These are phyloP conservation scores for Rhizopogon rudus DNA, from an alignment of 768 basidiomycete genomes.

Conservation along the genomic window DNA sequence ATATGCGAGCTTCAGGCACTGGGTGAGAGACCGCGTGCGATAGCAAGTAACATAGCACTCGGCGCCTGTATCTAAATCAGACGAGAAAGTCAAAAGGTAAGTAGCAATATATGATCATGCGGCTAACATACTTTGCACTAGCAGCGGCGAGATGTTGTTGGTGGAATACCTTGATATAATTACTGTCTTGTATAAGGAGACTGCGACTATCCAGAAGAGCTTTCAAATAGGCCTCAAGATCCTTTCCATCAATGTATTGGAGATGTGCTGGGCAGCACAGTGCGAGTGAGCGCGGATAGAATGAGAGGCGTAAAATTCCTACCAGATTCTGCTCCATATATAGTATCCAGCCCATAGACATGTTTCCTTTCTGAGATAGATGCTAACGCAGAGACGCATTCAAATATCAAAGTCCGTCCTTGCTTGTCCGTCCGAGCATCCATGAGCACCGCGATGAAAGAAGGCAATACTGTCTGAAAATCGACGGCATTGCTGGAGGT, in stretches of 20 bases:
- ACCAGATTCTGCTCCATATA: slow-evolving; percentile 66
- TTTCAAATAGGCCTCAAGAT: slow-evolving; percentile 54
- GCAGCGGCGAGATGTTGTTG: slow-evolving; percentile 44
- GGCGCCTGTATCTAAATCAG: slow-evolving; percentile 55
- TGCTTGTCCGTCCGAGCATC: slow-evolving; percentile 23
- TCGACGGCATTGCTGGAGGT: slow-evolving; percentile 52
- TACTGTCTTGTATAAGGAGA: slow-evolving; percentile 55
- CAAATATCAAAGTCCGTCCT: slow-evolving; percentile 36
- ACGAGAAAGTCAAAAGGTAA: background rate
- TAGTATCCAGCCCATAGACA: slow-evolving; percentile 68
- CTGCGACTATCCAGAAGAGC: slow-evolving; percentile 45
- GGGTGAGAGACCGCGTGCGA: slow-evolving; percentile 71
- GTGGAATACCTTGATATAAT: slow-evolving; percentile 57
- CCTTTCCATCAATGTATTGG: slow-evolving; percentile 66
- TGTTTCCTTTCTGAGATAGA: slow-evolving; percentile 34
- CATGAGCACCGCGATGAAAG: slow-evolving; percentile 55
- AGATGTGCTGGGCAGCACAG: slow-evolving; percentile 35
- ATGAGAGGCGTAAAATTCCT: slow-evolving; percentile 16
- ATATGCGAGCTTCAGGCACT: slow-evolving; percentile 40
- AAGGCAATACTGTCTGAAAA: slow-evolving; percentile 76
- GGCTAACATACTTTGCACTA: slow-evolving; percentile 43
- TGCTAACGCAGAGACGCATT: slow-evolving; percentile 49
- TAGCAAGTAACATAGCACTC: slow-evolving; percentile 69
- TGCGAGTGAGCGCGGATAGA: slow-evolving; percentile 3
- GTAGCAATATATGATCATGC: slow-evolving; percentile 12